Evolutionary conservation across 768 basidiomycete genomes (phyloP), one percentile per base, ranked within the genome.

Genomic region (Termitomyces sp.): DNA sequence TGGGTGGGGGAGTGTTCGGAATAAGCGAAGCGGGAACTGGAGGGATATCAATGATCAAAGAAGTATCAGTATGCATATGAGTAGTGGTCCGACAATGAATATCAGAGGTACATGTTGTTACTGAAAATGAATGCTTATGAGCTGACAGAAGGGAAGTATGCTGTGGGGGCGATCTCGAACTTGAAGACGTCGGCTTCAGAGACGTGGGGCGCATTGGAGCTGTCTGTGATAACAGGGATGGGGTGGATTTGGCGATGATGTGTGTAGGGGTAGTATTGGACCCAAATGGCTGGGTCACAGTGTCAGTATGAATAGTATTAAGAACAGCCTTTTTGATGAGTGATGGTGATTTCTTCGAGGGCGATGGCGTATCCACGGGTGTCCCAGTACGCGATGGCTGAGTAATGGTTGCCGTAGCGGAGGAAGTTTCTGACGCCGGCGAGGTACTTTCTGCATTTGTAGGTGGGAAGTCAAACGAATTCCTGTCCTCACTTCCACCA

Each of bases 201-300:
- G 67, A 58, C 12, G 67, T 59, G 8, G 68, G 61, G 45, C 73
- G 68, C 54, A 64, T 63, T 28, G 84, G 84, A 4, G 85, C 85
- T 8, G 85, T 86, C 60, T 80, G 83, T n/a, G 83, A 83, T 37
- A 87, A 77, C 25, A 87, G 74, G 16, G 85, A 87, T 21, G 79
- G 75, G 25, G 70, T 73, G 27, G 67, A 67, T 52, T 70, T 73
- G 54, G 57, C 57, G 17, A 58, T 25, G 25, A 55, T 59, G 58
- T 56, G 60, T 19, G 37, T 54, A 19, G 52, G 48, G 51, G 47
- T 28, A 12, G 56, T 32, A 39, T 42, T 53, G 49, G 48, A 17
- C 47, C 67, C 62, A 25, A 61, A 52, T 17, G 58, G 23, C 30
- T 62, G 53, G 7, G 58, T 47, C 39, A 59, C 23, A 43, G 58